phyloP scores from a whole-genome alignment of 306 rosid species.

The Glycine tomentella region DNA sequence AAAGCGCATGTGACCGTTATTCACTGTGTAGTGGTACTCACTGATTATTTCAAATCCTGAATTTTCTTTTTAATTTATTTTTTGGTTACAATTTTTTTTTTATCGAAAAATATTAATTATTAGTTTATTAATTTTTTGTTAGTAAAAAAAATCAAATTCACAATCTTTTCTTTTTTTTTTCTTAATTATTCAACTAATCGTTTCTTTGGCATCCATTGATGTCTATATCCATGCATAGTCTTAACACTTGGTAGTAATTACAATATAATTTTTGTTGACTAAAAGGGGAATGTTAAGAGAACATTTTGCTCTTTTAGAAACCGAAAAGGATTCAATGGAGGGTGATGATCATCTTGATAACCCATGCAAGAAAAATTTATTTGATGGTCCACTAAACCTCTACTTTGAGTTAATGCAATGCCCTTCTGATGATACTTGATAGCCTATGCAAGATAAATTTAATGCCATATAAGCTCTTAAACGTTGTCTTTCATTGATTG shows the following conservation, averaged over 20 bases:
- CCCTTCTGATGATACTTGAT: conserved; percentile 1
- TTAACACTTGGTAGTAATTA: neutral
- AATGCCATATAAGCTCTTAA: neutral
- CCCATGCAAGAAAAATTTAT: neutral
- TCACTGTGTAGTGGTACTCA: neutral
- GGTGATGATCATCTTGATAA: conserved; percentile 3
- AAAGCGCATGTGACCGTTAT: conserved; percentile 78
- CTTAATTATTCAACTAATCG: too few species aligned
- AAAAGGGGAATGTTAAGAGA: neutral
- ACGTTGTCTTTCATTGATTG: conserved; percentile 1
- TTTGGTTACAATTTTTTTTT: neutral
- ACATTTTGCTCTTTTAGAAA: too few species aligned
- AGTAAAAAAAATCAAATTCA: too few species aligned
- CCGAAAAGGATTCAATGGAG: too few species aligned
- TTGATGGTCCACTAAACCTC: neutral
- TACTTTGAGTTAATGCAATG: neutral
- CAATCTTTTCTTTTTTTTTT: too few species aligned
- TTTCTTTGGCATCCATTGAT: conserved; percentile 1
- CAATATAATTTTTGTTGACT: neutral
- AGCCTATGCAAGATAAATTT: neutral
- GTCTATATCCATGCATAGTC: neutral
- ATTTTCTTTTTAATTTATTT: conserved; percentile 8
- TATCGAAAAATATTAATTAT: too few species aligned
- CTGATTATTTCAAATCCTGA: conserved; percentile 47
- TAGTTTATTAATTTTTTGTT: too few species aligned